Evolutionary conservation across 2,329 filamentous ascomycete genomes (phyloP).

Genomic region (Myriosclerotinia duriaeana): DNA sequence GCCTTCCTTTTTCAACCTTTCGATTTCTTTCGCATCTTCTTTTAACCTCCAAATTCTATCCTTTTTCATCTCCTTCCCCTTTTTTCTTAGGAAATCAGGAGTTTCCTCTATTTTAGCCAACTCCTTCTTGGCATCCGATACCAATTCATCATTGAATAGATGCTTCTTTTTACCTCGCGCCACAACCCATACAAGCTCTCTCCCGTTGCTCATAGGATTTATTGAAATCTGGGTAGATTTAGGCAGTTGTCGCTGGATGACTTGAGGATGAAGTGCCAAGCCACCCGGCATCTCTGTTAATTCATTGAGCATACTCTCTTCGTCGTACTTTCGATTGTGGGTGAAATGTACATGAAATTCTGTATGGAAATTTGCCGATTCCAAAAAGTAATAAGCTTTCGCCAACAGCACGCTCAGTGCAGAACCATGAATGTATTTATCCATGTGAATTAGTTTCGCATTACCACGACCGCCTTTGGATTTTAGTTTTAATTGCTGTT

Average conservation of each 20-base stretch:
- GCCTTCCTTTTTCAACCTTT: background rate
- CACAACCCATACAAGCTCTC: slow-evolving; percentile 16
- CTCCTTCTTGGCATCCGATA: background rate
- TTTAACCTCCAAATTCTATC: background rate
- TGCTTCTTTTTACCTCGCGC: background rate
- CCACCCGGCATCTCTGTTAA: background rate
- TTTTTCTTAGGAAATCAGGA: background rate
- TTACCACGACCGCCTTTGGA: background rate
- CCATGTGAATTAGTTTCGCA: slow-evolving; percentile 5
- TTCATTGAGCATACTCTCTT: background rate
- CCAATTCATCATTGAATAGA: background rate
- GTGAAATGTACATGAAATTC: slow-evolving; percentile 17
- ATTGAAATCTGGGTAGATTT: background rate
- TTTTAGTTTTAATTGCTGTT: background rate
- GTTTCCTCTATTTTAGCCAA: background rate
- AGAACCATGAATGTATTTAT: background rate
- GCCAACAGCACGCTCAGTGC: slow-evolving; percentile 1
- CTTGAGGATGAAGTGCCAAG: slow-evolving; percentile 15
- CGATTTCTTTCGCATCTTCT: background rate
- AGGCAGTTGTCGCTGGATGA: slow-evolving; percentile 12
- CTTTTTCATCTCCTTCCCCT: background rate
- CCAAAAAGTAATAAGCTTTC: slow-evolving; percentile 3
- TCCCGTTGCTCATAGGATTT: slow-evolving; percentile 2
- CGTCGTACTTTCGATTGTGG: background rate
- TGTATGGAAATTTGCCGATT: background rate